Evolutionary conservation across 352 stramenopile genomes (phyloP), one percentile per base, ranked within the genome.

Genomic region (Pythium diclinum): DNA sequence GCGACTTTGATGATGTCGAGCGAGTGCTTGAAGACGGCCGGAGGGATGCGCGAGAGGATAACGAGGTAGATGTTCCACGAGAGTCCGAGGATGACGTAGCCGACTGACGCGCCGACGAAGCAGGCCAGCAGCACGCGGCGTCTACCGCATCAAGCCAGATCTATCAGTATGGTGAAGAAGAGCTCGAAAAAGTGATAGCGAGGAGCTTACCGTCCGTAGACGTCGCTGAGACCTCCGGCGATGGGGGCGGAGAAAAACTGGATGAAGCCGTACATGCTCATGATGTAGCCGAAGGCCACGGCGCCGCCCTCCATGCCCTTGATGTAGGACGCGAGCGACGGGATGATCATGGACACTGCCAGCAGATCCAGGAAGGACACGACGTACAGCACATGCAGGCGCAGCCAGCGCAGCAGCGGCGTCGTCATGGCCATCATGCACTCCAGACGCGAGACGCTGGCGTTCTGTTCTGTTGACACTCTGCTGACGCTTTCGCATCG

Each of bases 201-300:
- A 36, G 30, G 33, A 38, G 32, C 62, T 17, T 63, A 68, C 56
- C 84, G 80, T 21, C 82, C 83, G 61, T 89, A 90, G 58, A 85
- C 73, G 60, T 93, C 85, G 57, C 82, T 91, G 21, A 93, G 67
- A 16, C 73, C 81, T n/a, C 85, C 85, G 13, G 84, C 83, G 40
- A 94, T 72, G 4, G 85, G 85, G 28, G 85, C 81, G 16, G 83
- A 83, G 72, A 92, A 87, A 66, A 92, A 90, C 71, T 94, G 85
- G 64, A 94, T 85, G 69, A 89, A 83, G 51, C 85, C 85, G 73
- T 94, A 94, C 69, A 94, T 74, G 47, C 82, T 91, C 76, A 91
- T 90, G 73, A 94, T 84, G 57, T 80, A 77, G 16, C 85, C 85
- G 56, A 94, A 89, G 32, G 74, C 61, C 19, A 94, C 38, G 46